Percentiles rank a stretch among this genome's conserved stretches.
These are phyloP conservation scores for Hansfordia pulvinata DNA, from an alignment of 2,329 filamentous ascomycete species.

Conservation along the genomic window DNA sequence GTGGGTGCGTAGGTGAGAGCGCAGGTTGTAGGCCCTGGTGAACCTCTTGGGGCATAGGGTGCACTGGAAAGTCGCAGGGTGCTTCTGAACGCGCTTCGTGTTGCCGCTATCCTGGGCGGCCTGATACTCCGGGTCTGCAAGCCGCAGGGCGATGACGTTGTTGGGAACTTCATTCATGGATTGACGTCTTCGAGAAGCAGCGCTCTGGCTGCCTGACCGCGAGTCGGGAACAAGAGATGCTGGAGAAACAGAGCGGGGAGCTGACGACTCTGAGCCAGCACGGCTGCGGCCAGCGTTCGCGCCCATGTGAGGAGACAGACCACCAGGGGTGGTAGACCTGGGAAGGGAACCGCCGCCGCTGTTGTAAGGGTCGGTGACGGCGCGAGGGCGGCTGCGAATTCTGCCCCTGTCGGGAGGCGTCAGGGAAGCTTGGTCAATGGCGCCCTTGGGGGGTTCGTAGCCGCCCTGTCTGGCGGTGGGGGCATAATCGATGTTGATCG, in stretches of 20 bases:
- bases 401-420: conserved; percentile 65
- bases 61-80: conserved; percentile 95
- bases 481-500: conserved; percentile 88
- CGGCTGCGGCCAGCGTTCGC: conserved; percentile 26
- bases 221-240: conserved; percentile 49
- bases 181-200: conserved; percentile 38
- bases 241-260: conserved; percentile 23
- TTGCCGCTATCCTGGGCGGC: conserved; percentile 46
- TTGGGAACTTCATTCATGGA: conserved; percentile 51
- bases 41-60: conserved; percentile 88
- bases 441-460: conserved; percentile 52
- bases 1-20: conserved; percentile 89
- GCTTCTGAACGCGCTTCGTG: conserved; percentile 83
- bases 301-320: conserved; percentile 36
- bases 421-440: conserved; percentile 63
- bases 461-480: conserved; percentile 55
- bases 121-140: conserved; percentile 79
- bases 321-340: conserved; percentile 24
- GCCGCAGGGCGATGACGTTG: conserved; percentile 66
- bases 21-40: conserved; percentile 89
- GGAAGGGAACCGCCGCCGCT: conserved; percentile 25
- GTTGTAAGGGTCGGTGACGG: conserved; percentile 47
- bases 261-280: conserved; percentile 26
- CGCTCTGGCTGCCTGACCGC: conserved; percentile 30
- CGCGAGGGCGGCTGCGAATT: conserved; percentile 28